Percentiles rank a stretch among this genome's conserved stretches.
These are phyloP conservation scores for Metarhizium anisopliae DNA, from an alignment of 2,329 filamentous ascomycete species.

Conservation along the genomic window DNA sequence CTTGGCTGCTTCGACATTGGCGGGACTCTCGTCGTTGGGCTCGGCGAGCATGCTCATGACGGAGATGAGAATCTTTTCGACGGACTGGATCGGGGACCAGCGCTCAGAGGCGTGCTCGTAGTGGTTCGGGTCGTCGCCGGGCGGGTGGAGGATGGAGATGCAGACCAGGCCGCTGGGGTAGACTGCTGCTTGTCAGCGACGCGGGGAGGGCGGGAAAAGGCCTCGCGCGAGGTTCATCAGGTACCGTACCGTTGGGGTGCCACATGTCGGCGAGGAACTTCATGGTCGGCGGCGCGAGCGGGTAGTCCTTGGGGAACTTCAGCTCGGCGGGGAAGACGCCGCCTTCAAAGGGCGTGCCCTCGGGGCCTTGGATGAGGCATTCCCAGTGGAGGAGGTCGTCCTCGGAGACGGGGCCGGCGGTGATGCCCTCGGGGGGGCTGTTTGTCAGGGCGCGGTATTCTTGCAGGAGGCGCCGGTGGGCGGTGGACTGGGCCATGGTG, in stretches of 20 bases:
- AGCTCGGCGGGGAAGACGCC: slow-evolving; percentile 93
- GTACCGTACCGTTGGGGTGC: slow-evolving; percentile 78
- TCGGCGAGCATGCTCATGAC: slow-evolving; percentile 99
- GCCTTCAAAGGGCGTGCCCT: slow-evolving; percentile 92
- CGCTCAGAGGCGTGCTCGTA: slow-evolving; percentile 94
- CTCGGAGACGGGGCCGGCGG: slow-evolving; percentile 83
- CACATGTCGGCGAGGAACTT: slow-evolving; percentile 89
- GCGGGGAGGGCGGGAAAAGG: neutral
- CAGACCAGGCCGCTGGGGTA: slow-evolving; percentile 89
- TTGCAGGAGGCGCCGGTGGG: slow-evolving; percentile 77
- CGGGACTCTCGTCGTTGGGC: slow-evolving; percentile 93
- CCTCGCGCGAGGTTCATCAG: too few species aligned
- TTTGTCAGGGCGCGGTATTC: slow-evolving; percentile 93
- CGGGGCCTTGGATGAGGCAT: slow-evolving; percentile 88
- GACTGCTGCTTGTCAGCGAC: slow-evolving; percentile 42
- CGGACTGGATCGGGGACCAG: slow-evolving; percentile 93
- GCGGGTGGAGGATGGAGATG: slow-evolving; percentile 95
- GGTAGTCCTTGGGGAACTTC: slow-evolving; percentile 92
- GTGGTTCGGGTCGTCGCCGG: slow-evolving; percentile 95
- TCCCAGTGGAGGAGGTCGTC: slow-evolving; percentile 97
- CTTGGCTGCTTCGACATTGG: slow-evolving; percentile 91
- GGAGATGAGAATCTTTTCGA: slow-evolving; percentile 93
- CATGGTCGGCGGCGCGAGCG: slow-evolving; percentile 93
- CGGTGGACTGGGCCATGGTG: slow-evolving; percentile 50
- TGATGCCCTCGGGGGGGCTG: slow-evolving; percentile 95